phyloP scores from a whole-genome alignment of 371 early-diverging fungal species.

The Mortierella sp. region DNA sequence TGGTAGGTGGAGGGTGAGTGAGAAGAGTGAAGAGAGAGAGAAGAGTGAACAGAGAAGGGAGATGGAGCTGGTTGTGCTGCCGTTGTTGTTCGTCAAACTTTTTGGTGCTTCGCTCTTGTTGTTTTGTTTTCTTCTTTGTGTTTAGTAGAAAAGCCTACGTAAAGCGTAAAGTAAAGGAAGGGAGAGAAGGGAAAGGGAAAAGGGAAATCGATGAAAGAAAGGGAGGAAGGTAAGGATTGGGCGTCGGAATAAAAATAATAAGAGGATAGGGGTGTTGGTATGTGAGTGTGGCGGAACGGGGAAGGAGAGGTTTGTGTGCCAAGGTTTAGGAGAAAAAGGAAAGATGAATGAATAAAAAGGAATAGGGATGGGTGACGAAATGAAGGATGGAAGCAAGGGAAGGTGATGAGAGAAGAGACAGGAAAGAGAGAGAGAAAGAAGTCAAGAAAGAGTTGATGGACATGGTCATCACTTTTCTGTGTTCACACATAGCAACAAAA shows the following conservation, averaged over 20 bases:
- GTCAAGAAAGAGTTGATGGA: not conserved
- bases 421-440: conserved; percentile 4
- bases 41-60: not conserved
- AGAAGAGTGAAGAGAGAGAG: not conserved
- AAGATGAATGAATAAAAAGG: not conserved
- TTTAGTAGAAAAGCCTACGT: not conserved
- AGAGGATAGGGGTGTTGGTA: not conserved
- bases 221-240: too few relatives aligned
- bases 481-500: not conserved
- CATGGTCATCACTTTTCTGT: not conserved
- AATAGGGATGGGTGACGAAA: not conserved
- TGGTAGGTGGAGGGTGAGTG: not conserved
- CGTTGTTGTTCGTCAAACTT: not conserved
- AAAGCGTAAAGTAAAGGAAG: not conserved
- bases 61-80: conserved; percentile 4
- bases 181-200: not conserved
- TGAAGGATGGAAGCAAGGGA: not conserved
- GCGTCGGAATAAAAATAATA: not conserved
- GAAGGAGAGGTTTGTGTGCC: too few relatives aligned
- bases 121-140: not conserved
- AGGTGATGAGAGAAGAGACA: not conserved
- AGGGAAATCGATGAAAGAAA: not conserved
- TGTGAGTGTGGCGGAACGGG: not conserved
- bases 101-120: not conserved
- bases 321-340: not conserved